Percentiles rank a stretch among this genome's conserved stretches.
Evolutionary conservation across 2,329 filamentous ascomycete species (phyloP).

Genomic region (Hymenoscyphus fraxineus): DNA sequence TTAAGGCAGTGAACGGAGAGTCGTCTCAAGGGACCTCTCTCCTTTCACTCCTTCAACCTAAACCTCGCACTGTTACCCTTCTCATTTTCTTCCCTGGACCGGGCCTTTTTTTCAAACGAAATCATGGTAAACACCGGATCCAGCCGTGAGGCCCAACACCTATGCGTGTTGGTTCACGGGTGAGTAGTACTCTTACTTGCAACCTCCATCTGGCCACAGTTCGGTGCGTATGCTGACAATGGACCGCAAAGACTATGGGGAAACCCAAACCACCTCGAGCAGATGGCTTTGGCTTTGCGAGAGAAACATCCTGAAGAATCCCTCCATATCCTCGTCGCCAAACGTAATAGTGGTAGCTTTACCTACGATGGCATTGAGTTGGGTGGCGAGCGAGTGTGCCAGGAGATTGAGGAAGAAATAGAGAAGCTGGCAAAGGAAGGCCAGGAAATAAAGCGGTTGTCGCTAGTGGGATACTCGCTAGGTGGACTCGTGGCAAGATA

Average conservation of each 20-base stretch:
- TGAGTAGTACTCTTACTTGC: constrained; percentile 15
- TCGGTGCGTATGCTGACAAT: constrained; percentile 6
- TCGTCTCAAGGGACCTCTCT: constrained; percentile 35
- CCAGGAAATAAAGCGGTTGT: constrained; percentile 73
- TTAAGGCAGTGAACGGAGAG: constrained; percentile 32
- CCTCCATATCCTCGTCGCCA: constrained; percentile 67
- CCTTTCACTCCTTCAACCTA: constrained; percentile 36
- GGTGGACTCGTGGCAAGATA: constrained; percentile 86
- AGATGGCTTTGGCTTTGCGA: constrained; percentile 62
- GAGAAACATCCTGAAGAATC: constrained; percentile 57
- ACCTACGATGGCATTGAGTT: constrained; percentile 68
- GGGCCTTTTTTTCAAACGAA: constrained; percentile 34
- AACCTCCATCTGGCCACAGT: not conserved
- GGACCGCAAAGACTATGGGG: constrained; percentile 64
- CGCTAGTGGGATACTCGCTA: constrained; percentile 83
- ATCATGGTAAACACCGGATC: constrained; percentile 50
- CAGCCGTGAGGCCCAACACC: constrained; percentile 58
- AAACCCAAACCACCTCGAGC: constrained; percentile 68
- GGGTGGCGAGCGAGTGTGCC: constrained; percentile 63
- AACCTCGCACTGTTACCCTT: constrained; percentile 33
- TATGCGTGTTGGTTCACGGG: constrained; percentile 75
- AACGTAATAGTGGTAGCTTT: constrained; percentile 69
- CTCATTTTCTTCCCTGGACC: constrained; percentile 35
- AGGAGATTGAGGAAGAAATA: constrained; percentile 63
- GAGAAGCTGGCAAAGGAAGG: constrained; percentile 56